These are phyloP conservation scores for Rhizoclosmatium globosum DNA, from an alignment of 192 early-diverging fungal genomes.

Conservation along the genomic window DNA sequence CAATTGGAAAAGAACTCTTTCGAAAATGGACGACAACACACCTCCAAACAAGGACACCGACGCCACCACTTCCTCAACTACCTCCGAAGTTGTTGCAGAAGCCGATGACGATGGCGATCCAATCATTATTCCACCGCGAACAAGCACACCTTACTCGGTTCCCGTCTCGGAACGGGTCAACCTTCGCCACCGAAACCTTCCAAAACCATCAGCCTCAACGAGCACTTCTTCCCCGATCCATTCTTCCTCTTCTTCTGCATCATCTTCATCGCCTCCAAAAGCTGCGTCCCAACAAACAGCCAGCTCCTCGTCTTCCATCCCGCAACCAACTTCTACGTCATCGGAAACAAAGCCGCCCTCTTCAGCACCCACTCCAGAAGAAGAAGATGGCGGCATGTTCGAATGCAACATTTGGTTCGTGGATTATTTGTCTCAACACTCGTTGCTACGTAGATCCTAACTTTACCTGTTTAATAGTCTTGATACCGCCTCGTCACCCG, in stretches of 20 bases:
- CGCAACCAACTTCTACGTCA: background rate
- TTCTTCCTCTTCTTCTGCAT: background rate
- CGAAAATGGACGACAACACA: background rate
- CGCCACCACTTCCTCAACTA: background rate
- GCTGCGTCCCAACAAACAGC: background rate
- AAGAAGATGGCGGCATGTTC: constrained; percentile 44
- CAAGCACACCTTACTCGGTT: constrained; percentile 16
- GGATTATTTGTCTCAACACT: background rate
- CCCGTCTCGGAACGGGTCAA: constrained; percentile 9
- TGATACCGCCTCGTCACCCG: constrained; percentile 55
- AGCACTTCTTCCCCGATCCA: background rate
- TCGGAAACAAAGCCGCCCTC: background rate
- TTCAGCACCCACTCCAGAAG: background rate
- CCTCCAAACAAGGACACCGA: background rate
- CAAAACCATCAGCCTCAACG: background rate
- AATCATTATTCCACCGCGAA: background rate
- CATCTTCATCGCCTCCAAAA: no score
- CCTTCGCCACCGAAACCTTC: constrained; percentile 24
- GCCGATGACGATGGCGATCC: background rate
- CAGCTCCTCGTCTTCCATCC: background rate
- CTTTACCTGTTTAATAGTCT: constrained; percentile 31
- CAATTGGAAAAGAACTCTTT: background rate
- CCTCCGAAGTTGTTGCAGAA: background rate
- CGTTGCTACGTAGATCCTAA: background rate
- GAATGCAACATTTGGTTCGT: constrained; percentile 51